Conservation (phyloP, 1,284 basidiomycete genomes). For the Tilletia horrida region DNA sequence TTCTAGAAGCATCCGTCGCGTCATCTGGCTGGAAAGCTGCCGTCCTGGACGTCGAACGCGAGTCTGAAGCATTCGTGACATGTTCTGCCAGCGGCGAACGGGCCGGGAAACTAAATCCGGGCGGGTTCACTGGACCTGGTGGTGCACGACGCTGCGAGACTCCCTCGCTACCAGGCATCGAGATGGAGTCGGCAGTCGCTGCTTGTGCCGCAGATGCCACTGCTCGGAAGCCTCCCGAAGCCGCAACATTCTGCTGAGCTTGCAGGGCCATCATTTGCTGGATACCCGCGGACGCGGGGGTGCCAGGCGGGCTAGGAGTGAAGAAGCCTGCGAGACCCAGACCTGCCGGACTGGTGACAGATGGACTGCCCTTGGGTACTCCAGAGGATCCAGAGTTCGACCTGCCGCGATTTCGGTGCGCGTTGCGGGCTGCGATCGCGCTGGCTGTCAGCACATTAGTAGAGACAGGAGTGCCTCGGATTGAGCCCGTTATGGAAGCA, state of each 20-base stretch:
- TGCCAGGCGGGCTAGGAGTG: slow-evolving; percentile 7
- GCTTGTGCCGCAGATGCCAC: background rate
- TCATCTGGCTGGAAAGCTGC: no score
- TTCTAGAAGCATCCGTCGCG: no score
- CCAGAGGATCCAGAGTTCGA: slow-evolving; percentile 5
- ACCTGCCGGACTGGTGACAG: background rate
- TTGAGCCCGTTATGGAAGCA: slow-evolving; percentile 7
- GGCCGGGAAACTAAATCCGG: slow-evolving; percentile 7
- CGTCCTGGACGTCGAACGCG: no score
- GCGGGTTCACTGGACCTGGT: background rate
- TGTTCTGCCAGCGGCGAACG: background rate
- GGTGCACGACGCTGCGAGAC: background rate
- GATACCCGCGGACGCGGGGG: slow-evolving; percentile 1
- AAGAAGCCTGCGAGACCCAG: slow-evolving; percentile 7
- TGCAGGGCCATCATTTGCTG: slow-evolving; percentile 2
- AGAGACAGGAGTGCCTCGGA: slow-evolving; percentile 17
- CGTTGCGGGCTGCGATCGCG: slow-evolving; percentile 37
- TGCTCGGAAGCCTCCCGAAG: background rate
- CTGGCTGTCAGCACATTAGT: slow-evolving; percentile 27
- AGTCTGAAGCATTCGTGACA: no score
- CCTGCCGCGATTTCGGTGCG: slow-evolving; percentile 12
- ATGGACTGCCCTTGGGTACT: background rate
- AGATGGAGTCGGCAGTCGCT: background rate
- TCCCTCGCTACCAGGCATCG: background rate
- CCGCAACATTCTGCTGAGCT: slow-evolving; percentile 8